Evolutionary conservation across 805 yeast genomes (phyloP).

Genomic region (Cephaloascus fragrans): DNA sequence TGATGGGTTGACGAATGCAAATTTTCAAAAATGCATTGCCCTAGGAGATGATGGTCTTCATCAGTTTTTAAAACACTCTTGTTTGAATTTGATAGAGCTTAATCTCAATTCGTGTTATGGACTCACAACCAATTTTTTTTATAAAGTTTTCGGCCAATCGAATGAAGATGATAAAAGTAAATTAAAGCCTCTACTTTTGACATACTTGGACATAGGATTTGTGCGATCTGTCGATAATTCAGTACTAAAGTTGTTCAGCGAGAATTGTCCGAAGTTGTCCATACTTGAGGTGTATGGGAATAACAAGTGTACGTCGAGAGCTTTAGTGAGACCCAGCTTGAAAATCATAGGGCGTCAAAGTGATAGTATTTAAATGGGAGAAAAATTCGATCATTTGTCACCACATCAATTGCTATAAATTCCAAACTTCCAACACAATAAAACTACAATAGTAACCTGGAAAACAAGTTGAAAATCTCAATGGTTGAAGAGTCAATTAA

Average conservation of each 20-base stretch:
- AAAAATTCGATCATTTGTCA: too few relatives aligned
- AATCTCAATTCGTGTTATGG: conserved; percentile 64
- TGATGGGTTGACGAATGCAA: conserved; percentile 51
- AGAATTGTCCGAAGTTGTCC: conserved; percentile 50
- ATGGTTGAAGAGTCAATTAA: too few relatives aligned
- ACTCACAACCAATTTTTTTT: conserved; percentile 40
- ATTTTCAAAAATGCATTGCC: conserved; percentile 55
- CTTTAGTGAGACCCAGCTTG: conserved; percentile 41
- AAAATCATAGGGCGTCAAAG: conserved; percentile 69
- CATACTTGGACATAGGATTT: conserved; percentile 70
- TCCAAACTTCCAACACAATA: too few relatives aligned
- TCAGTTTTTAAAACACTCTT: conserved; percentile 53
- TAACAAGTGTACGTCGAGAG: conserved; percentile 52
- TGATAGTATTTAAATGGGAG: conserved; percentile 44
- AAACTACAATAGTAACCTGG: too few relatives aligned
- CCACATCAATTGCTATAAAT: too few relatives aligned
- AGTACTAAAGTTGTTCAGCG: conserved; percentile 45
- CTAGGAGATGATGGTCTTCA: conserved; percentile 55
- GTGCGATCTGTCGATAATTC: conserved; percentile 68
- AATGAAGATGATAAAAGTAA: conserved; percentile 21
- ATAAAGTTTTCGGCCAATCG: conserved; percentile 20
- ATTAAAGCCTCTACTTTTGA: conserved; percentile 44
- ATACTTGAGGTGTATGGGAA: conserved; percentile 77
- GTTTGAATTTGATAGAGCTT: conserved; percentile 56
- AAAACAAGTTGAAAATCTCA: too few relatives aligned